Evolutionary conservation across 257 asterid genomes (phyloP), one percentile per base, ranked within the genome.

Genomic region (Fraxinus americana): DNA sequence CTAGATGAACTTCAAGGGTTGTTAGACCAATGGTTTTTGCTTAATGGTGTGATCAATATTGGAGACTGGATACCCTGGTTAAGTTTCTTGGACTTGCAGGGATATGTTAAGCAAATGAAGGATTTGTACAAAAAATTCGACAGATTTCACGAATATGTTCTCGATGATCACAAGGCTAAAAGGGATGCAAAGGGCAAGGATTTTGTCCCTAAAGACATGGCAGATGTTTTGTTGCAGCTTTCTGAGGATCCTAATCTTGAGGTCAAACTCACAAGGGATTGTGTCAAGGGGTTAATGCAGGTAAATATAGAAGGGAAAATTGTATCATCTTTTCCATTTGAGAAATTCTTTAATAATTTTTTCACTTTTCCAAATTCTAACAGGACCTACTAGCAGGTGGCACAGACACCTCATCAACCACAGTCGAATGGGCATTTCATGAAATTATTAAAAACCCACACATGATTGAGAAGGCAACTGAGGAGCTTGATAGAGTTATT

Each of bases 1-100:
- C n/a, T n/a, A n/a, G n/a, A n/a, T n/a, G n/a, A n/a, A n/a, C n/a
- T n/a, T 75, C 70, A 70, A 35, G 80, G 2, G 63, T 52, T 83
- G 75, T 1, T 82, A 54, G 83, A 83, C 2, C 80, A 88, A 71
- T 82, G 87, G 88, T 71, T 86, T 36, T 13, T 41, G 21, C 85
- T 82, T 0, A 70, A 10, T 2, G 87, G 90, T 2, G 83, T 39
- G 74, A 3, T 78, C 27, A 75, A 78, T 65, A 32, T 88, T 14
- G 90, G 90, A 45, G 88, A 88, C 39, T 86, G 92, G 90, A 83
- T 88, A 2, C 90, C 92, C 9, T 88, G 90, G 89, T 87, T 88
- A 1, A 57, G 78, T 12, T 83, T 75, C 36, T 81, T 88, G n/a
- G 92, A 88, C 77, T 9, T 86, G 78, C 85, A 85, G 35, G 88